Evolutionary conservation across 2,329 filamentous ascomycete genomes (phyloP).

Genomic region (Magnaporthales sp.): DNA sequence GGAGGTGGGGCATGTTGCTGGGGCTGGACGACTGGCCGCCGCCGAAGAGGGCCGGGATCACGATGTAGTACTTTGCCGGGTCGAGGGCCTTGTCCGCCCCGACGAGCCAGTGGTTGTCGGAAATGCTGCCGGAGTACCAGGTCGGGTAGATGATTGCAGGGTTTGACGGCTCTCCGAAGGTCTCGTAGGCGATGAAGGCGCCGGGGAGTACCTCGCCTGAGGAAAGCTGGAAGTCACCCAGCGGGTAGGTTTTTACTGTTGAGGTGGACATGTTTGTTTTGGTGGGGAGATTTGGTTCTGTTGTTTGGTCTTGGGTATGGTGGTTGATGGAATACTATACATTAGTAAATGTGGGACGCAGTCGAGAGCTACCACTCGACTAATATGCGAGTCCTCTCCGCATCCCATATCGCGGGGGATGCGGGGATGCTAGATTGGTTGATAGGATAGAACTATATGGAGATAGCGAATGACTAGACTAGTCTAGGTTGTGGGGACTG

Average conservation of each 20-base stretch:
- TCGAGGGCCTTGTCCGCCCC: neutral
- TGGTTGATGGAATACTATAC: neutral
- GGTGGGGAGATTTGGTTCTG: neutral
- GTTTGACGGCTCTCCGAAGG: conserved; percentile 6
- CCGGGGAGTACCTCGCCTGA: conserved; percentile 6
- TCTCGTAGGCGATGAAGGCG: conserved; percentile 8
- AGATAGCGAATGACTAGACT: too few relatives aligned
- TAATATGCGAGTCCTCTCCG: too few relatives aligned
- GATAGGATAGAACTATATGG: too few relatives aligned
- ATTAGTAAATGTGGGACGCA: neutral
- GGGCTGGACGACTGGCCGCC: conserved; percentile 46
- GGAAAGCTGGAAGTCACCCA: conserved; percentile 5
- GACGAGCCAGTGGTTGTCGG: conserved; percentile 3
- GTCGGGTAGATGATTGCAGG: conserved; percentile 7
- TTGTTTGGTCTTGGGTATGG: neutral
- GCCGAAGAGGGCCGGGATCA: conserved; percentile 41
- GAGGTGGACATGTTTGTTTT: neutral
- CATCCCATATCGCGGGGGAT: too few relatives aligned
- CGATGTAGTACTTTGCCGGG: conserved; percentile 30
- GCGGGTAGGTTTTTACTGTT: neutral
- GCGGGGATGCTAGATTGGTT: too few relatives aligned
- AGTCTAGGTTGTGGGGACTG: too few relatives aligned
- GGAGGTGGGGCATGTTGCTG: conserved; percentile 29
- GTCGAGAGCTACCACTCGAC: neutral
- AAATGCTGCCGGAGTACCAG: conserved; percentile 6